Conservation (phyloP, 164 flowering plant genomes). For the Paratinospora sagittata region DNA sequence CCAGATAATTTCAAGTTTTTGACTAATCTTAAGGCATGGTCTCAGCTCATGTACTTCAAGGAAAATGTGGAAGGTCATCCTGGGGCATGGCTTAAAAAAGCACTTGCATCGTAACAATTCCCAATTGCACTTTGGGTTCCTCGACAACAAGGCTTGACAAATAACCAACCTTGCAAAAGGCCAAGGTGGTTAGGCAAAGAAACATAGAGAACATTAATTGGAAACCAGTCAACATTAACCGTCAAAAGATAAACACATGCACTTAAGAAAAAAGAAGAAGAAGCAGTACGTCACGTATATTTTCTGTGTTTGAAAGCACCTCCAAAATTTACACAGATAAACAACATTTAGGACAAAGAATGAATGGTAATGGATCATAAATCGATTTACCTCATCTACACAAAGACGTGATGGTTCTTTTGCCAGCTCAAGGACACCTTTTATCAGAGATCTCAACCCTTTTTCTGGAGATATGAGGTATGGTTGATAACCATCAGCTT, state of each 20-base stretch:
- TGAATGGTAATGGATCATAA: background rate
- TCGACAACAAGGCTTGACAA: background rate
- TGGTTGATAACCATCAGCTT: slow-evolving; percentile 99
- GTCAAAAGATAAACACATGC: background rate
- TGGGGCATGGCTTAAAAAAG: background rate
- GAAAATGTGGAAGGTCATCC: background rate
- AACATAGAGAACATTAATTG: no score
- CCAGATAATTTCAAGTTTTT: background rate
- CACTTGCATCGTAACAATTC: background rate
- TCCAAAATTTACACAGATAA: background rate
- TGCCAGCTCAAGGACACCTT: slow-evolving; percentile 85
- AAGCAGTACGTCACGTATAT: background rate
- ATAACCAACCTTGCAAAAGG: background rate
- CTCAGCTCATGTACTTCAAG: background rate
- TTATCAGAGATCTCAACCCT: slow-evolving; percentile 89
- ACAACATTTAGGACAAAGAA: background rate
- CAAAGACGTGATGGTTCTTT: slow-evolving; percentile 95
- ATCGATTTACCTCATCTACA: slow-evolving; percentile 82
- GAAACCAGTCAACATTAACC: background rate
- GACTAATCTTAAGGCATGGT: background rate
- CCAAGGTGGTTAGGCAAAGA: background rate
- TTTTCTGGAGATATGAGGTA: slow-evolving; percentile 99
- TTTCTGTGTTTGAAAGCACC: background rate
- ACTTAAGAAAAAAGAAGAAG: no score
- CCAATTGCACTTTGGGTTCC: background rate